Percentiles rank a stretch among this genome's conserved stretches.
Conservation (phyloP, 345 rosid species). For the Populus ilicifolia region DNA sequence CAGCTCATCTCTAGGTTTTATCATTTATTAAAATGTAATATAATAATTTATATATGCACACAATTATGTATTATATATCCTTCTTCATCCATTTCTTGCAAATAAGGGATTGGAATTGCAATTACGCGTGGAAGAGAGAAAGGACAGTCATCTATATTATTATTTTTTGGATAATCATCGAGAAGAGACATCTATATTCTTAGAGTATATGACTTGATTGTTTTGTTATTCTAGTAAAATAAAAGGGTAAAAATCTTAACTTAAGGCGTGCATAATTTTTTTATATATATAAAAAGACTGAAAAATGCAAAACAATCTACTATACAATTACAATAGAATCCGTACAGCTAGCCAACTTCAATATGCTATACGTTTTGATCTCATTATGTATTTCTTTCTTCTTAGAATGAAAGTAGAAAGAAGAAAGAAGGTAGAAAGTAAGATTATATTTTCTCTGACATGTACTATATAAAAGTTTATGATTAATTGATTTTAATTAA, state of each 20-base stretch:
- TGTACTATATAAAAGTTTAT: conserved; percentile 12
- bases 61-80: too few relatives aligned
- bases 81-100: too few relatives aligned
- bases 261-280: conserved; percentile 4
- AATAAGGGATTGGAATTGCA: too few relatives aligned
- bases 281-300: neutral
- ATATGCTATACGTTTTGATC: conserved; percentile 22
- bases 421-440: neutral
- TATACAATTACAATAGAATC: conserved; percentile 41
- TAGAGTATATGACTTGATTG: neutral
- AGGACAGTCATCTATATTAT: too few relatives aligned
- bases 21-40: too few relatives aligned
- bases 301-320: conserved; percentile 18
- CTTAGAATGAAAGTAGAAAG: conserved; percentile 17
- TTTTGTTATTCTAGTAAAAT: conserved; percentile 21
- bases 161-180: too few relatives aligned
- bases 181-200: too few relatives aligned
- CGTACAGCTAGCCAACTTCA: conserved; percentile 23
- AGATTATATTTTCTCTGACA: neutral
- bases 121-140: too few relatives aligned
- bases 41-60: too few relatives aligned
- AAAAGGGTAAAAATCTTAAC: conserved; percentile 26
- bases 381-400: conserved; percentile 22
- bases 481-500: conserved; percentile 21
- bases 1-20: too few relatives aligned